phyloP scores from a whole-genome alignment of 108 stramenopile genomes.

The Fistulifera pelliculosa region DNA sequence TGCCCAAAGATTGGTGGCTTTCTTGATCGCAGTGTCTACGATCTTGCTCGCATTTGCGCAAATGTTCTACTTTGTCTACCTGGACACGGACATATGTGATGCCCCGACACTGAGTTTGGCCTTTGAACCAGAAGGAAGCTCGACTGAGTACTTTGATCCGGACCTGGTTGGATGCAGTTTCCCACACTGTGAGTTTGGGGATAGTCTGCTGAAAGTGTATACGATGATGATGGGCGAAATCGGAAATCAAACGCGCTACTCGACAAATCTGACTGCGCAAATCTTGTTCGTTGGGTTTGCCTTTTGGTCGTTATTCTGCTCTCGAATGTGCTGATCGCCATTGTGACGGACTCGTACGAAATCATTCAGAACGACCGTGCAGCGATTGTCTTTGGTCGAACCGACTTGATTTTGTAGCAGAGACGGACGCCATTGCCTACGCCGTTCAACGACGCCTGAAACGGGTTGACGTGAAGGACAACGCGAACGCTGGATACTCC shows the following conservation, averaged over 20 bases:
- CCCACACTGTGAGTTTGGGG: slow-evolving; percentile 53
- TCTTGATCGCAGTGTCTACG: slow-evolving; percentile 63
- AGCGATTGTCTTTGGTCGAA: slow-evolving; percentile 83
- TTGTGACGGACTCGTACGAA: slow-evolving; percentile 77
- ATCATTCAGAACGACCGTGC: slow-evolving; percentile 79
- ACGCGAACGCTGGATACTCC: slow-evolving; percentile 9
- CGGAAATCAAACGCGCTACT: slow-evolving; percentile 44
- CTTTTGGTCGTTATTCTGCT: slow-evolving; percentile 70
- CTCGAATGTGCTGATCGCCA: slow-evolving; percentile 73
- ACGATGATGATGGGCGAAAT: slow-evolving; percentile 82
- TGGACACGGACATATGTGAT: slow-evolving; percentile 32
- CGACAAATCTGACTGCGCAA: slow-evolving; percentile 32
- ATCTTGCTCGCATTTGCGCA: slow-evolving; percentile 80
- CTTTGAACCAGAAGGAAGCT: slow-evolving; percentile 17
- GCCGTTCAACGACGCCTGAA: slow-evolving; percentile 24
- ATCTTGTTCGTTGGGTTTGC: slow-evolving; percentile 54
- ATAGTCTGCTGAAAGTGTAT: slow-evolving; percentile 65
- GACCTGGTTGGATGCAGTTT: slow-evolving; percentile 19
- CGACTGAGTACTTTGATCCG: slow-evolving; percentile 3
- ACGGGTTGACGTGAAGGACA: neutral
- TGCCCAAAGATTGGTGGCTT: slow-evolving; percentile 61
- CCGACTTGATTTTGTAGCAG: slow-evolving; percentile 72
- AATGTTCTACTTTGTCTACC: slow-evolving; percentile 78
- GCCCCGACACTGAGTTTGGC: slow-evolving; percentile 5
- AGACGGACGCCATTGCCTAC: slow-evolving; percentile 59